These are phyloP conservation scores for Irpex rosettiformis DNA, from an alignment of 1,284 basidiomycete species.

Conservation along the genomic window DNA sequence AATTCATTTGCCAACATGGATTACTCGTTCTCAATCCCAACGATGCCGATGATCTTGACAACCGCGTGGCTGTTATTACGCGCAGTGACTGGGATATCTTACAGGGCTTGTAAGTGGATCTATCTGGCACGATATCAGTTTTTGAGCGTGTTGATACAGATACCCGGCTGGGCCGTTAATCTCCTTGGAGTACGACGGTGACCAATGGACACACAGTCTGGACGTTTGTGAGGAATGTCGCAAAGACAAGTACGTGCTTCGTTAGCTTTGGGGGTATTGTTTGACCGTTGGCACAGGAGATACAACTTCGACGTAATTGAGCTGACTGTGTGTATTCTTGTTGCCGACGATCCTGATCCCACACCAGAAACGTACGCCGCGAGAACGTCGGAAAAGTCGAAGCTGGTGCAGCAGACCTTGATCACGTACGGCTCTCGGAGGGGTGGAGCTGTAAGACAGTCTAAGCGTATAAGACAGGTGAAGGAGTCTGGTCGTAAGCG, in stretches of 20 bases:
- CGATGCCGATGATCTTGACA: slow-evolving; percentile 49
- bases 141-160: slow-evolving; percentile 32
- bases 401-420: slow-evolving; percentile 21
- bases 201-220: slow-evolving; percentile 43
- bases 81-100: slow-evolving; percentile 62
- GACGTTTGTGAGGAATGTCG: slow-evolving; percentile 62
- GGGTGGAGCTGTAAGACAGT: slow-evolving; percentile 42
- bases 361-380: slow-evolving; percentile 24
- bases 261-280: not conserved
- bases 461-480: slow-evolving; percentile 59
- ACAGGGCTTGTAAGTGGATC: slow-evolving; percentile 43
- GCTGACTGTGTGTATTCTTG: slow-evolving; percentile 31
- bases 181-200: slow-evolving; percentile 40
- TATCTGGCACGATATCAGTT: not conserved
- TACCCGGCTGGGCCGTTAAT: slow-evolving; percentile 60
- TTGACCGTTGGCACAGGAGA: slow-evolving; percentile 23
- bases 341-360: slow-evolving; percentile 27
- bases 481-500: slow-evolving; percentile 47
- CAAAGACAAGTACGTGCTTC: slow-evolving; percentile 44
- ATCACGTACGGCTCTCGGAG: slow-evolving; percentile 31
- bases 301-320: slow-evolving; percentile 33
- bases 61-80: slow-evolving; percentile 51
- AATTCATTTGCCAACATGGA: slow-evolving; percentile 65
- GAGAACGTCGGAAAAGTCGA: slow-evolving; percentile 9
- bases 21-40: slow-evolving; percentile 67